A percentile compares a stretch with the other conserved stretches of the same genome.
Conservation (phyloP, 768 basidiomycete species). For the Hypholoma fasciculare region DNA sequence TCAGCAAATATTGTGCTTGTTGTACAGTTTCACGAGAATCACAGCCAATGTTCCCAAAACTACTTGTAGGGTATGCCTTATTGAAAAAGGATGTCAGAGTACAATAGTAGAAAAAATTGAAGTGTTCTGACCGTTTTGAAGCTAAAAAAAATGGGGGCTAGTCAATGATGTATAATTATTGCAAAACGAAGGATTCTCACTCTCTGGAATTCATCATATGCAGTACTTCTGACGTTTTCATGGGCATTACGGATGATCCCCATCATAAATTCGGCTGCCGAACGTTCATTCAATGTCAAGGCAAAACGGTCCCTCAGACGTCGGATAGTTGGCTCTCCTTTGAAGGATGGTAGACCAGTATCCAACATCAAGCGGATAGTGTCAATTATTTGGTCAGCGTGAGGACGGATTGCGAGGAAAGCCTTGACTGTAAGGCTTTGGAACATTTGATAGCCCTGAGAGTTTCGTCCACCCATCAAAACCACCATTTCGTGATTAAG, state of each 20-base stretch:
- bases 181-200: constrained; percentile 40
- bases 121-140: constrained; percentile 36
- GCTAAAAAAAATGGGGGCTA: constrained; percentile 17
- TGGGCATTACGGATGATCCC: constrained; percentile 87
- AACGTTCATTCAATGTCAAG: constrained; percentile 77
- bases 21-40: no score
- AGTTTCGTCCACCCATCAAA: constrained; percentile 93
- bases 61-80: constrained; percentile 48
- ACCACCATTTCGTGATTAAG: constrained; percentile 98
- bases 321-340: constrained; percentile 90
- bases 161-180: neutral
- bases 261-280: constrained; percentile 95
- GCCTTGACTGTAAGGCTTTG: constrained; percentile 93
- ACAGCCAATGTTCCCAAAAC: neutral
- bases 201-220: constrained; percentile 95
- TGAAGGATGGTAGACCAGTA: constrained; percentile 94
- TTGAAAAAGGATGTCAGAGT: neutral
- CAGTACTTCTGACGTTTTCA: constrained; percentile 91
- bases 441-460: constrained; percentile 94
- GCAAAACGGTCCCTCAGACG: constrained; percentile 87
- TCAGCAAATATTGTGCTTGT: no score
- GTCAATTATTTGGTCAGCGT: constrained; percentile 86
- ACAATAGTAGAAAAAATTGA: constrained; percentile 4
- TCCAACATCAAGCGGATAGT: constrained; percentile 93
- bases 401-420: constrained; percentile 94